These are phyloP conservation scores for Roridomyces roridus DNA, from an alignment of 768 basidiomycete genomes.

Conservation along the genomic window DNA sequence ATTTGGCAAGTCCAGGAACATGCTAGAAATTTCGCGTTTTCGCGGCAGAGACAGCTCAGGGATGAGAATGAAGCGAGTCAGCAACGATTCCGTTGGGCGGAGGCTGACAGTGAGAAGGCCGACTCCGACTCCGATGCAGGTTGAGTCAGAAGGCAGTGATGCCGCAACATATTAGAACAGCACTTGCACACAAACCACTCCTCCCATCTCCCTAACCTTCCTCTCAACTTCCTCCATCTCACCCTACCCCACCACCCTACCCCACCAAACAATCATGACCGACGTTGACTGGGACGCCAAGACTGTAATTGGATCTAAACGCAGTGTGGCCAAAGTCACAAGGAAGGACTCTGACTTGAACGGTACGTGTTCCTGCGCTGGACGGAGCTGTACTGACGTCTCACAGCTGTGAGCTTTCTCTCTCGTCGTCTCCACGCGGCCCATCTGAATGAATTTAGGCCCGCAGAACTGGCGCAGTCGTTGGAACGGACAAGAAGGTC, in stretches of 20 bases:
- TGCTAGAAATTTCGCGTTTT: neutral
- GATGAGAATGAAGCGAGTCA: too few relatives aligned
- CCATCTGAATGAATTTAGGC: slow-evolving; percentile 58
- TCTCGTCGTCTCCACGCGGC: neutral
- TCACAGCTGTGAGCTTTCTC: slow-evolving; percentile 59
- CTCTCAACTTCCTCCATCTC: neutral
- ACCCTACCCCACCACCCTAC: neutral
- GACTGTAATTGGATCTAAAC: slow-evolving; percentile 73
- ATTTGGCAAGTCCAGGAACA: neutral
- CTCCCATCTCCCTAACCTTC: neutral
- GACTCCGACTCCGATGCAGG: too few relatives aligned
- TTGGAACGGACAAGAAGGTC: slow-evolving; percentile 84
- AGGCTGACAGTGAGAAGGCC: too few relatives aligned
- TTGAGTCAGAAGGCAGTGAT: too few relatives aligned
- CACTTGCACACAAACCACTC: neutral
- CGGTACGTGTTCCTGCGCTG: slow-evolving; percentile 43
- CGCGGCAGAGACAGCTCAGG: neutral
- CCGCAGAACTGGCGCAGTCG: slow-evolving; percentile 75
- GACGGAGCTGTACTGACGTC: slow-evolving; percentile 5
- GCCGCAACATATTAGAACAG: too few relatives aligned
- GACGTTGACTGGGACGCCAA: slow-evolving; percentile 77
- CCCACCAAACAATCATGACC: slow-evolving; percentile 41
- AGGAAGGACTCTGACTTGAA: slow-evolving; percentile 65
- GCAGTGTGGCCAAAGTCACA: slow-evolving; percentile 66
- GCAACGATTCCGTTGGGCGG: too few relatives aligned